phyloP scores from a whole-genome alignment of 2,329 filamentous ascomycete genomes.

The Coccinonectria pachysandricola region DNA sequence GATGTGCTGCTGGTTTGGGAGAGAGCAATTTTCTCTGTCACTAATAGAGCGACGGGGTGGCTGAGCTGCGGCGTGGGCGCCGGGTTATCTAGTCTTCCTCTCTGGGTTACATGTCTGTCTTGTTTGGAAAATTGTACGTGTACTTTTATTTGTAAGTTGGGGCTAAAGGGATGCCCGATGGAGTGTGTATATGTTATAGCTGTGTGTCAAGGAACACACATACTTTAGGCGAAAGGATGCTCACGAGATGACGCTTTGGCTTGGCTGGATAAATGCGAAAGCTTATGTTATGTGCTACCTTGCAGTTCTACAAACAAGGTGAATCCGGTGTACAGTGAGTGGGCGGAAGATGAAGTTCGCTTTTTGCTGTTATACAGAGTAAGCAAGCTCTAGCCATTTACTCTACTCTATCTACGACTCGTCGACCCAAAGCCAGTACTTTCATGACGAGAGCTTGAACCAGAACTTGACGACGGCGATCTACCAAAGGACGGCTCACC shows the following conservation, averaged over 20 bases:
- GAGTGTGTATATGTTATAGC: conserved; percentile 19
- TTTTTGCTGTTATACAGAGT: no score
- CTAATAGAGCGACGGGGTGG: conserved; percentile 1
- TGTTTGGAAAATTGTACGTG: conserved; percentile 19
- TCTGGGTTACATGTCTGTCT: conserved; percentile 18
- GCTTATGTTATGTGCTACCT: no score
- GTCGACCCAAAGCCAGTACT: conserved; percentile 68
- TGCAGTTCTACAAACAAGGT: no score
- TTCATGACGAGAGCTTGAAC: conserved; percentile 42
- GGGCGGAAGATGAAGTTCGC: no score
- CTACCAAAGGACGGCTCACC: conserved; percentile 21
- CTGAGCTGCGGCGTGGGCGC: no score
- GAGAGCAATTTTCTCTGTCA: conserved; percentile 4
- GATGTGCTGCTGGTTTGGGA: conserved; percentile 7
- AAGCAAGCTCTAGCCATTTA: no score
- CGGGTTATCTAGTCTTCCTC: no score
- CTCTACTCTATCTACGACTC: conserved; percentile 44
- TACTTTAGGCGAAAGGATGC: no score
- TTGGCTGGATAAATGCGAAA: no score
- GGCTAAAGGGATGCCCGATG: conserved; percentile 4
- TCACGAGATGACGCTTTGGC: no score
- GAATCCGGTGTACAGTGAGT: no score
- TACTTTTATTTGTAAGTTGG: conserved; percentile 16
- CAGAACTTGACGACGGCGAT: conserved; percentile 27
- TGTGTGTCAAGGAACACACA: no score